Evolutionary conservation across 495 filamentous ascomycete genomes (phyloP), one percentile per base, ranked within the genome.

Genomic region (Chaetomium tenue): DNA sequence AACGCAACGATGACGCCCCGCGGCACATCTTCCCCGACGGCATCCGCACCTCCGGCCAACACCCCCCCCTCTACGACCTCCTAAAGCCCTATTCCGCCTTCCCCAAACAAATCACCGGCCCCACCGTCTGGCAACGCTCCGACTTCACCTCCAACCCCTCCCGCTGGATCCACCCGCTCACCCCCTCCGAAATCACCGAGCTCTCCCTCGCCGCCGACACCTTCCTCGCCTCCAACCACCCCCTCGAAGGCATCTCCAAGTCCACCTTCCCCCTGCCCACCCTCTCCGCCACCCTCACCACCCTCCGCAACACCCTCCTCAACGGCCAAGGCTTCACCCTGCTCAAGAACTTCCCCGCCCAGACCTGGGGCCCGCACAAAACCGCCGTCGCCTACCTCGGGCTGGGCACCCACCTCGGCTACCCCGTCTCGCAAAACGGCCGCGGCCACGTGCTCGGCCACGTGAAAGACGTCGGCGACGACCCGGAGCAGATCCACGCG

Each of bases 321-420:
- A 85, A 94, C 76, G 92, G 90, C 62, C 93, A 91, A 71, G 92
- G 92, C 5, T 96, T 96, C 76, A 88, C 91, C 66, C 80, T 95
- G n/a, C 92, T 94, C 76, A 93, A 92, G 75, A 86, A 87, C 33
- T 85, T 96, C 66, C 92, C 91, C 8, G 88, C 90, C 15, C 65
- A 81, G 58, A 76, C 84, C 74, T 96, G 92, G 92, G 84, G 87
- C n/a, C 81, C 84, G 58, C 81, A 84, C 65, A 96, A 94, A 76
- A 89, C 86, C 15, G 91, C 92, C 25, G 86, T 89, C 30, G 91
- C 90, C 23, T 96, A 95, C 76, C 92, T 96, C 88, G 92, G 92
- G 39, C 79, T 96, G 2, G 91, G 91, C n/a, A 88, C 89, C 3
- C 86, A 93, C 70, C 81, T 97, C 5, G 92, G 92, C 42, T 92